Evolutionary conservation across 129 eudicot species (phyloP).

Genomic region (Helianthus tuberosus): DNA sequence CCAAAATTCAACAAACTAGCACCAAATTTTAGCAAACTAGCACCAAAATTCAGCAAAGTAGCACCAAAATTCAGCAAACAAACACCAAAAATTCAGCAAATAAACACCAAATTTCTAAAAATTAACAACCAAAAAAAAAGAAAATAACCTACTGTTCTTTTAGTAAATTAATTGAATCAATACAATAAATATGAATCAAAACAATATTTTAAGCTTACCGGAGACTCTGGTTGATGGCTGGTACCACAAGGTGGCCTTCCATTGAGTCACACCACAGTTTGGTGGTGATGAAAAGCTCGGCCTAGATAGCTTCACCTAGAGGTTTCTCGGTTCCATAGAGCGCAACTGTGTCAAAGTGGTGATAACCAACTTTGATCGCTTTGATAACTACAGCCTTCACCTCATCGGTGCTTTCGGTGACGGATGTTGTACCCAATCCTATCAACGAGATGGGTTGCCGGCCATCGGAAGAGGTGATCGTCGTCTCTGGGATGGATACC

Average conservation of each 20-base stretch:
- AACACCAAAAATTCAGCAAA: too few species aligned
- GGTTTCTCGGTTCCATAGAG: slow-evolving; percentile 45
- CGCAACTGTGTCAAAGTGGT: slow-evolving; percentile 62
- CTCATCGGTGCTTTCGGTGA: slow-evolving; percentile 13
- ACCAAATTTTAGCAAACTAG: too few species aligned
- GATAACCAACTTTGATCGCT: slow-evolving; percentile 59
- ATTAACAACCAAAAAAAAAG: too few species aligned
- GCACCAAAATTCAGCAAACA: too few species aligned
- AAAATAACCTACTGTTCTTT: too few species aligned
- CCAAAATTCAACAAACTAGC: too few species aligned
- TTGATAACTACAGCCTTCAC: slow-evolving; percentile 42
- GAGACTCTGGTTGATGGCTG: slow-evolving; percentile 37
- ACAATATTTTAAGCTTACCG: not conserved
- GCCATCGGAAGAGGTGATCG: slow-evolving; percentile 21
- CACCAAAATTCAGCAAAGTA: too few species aligned
- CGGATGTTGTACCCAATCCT: slow-evolving; percentile 42
- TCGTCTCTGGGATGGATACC: slow-evolving; percentile 16
- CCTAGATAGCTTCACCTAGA: slow-evolving; percentile 41
- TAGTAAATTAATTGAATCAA: too few species aligned
- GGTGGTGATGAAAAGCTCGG: slow-evolving; percentile 40
- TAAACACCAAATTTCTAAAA: too few species aligned
- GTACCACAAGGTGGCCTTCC: slow-evolving; percentile 38
- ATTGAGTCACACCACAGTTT: slow-evolving; percentile 42
- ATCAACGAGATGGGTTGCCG: slow-evolving; percentile 42
- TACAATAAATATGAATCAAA: too few species aligned